Percentiles rank a stretch among this genome's conserved stretches.
These are phyloP conservation scores for Pythium sp. DNA, from an alignment of 352 stramenopile species.

Conservation along the genomic window DNA sequence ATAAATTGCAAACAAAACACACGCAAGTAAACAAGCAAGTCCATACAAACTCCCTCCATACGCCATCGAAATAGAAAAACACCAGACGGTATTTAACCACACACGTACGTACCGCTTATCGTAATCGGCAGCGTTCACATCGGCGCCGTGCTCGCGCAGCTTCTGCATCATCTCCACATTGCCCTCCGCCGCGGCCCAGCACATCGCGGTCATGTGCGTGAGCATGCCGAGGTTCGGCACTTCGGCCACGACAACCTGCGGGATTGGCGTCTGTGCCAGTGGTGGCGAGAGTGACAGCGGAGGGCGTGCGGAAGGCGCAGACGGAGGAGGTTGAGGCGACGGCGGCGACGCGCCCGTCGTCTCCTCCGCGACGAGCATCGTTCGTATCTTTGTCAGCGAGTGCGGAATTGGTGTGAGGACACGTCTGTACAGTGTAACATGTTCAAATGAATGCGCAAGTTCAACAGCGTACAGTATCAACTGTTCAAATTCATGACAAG, in stretches of 20 bases:
- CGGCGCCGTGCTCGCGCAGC: constrained; percentile 52
- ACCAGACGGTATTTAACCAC: not conserved
- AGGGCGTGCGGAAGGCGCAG: not conserved
- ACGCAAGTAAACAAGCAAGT: not conserved
- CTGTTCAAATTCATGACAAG: no score
- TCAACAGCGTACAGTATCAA: no score
- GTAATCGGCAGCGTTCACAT: constrained; percentile 77
- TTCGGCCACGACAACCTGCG: not conserved
- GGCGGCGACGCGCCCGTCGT: not conserved
- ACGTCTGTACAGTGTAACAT: not conserved
- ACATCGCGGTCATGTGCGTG: constrained; percentile 72
- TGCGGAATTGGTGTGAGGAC: not conserved
- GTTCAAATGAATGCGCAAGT: no score
- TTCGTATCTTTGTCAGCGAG: not conserved
- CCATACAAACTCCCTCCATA: not conserved
- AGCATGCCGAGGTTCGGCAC: constrained; percentile 23
- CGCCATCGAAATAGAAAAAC: not conserved
- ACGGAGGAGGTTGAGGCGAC: not conserved
- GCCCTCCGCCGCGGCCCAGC: constrained; percentile 65
- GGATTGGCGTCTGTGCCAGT: not conserved
- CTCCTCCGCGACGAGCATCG: not conserved
- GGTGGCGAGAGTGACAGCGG: not conserved
- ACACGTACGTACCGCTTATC: constrained; percentile 49
- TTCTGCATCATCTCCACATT: constrained; percentile 60
- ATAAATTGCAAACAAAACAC: not conserved